These are phyloP conservation scores for Blastocystis sp. DNA, from an alignment of 352 stramenopile species.

Conservation along the genomic window DNA sequence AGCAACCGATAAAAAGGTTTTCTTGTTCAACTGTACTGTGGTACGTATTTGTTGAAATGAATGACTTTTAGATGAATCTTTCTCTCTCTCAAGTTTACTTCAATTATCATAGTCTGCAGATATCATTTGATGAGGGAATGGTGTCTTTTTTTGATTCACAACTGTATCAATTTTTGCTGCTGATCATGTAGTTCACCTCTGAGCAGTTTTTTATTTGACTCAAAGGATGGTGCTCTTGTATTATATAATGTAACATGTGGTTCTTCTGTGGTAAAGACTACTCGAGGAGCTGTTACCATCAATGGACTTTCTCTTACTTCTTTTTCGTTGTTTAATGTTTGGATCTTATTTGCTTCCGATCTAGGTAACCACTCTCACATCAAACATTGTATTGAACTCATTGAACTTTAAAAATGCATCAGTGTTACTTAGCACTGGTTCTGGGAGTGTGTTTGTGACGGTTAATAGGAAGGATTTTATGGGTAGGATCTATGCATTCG, in stretches of 20 bases:
- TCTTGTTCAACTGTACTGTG: too few species aligned
- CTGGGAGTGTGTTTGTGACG: neutral
- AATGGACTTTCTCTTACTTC: neutral
- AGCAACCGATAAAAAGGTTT: too few species aligned
- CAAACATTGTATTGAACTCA: neutral
- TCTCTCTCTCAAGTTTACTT: neutral
- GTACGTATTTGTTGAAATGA: too few species aligned
- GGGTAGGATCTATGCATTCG: neutral
- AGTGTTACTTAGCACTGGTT: neutral
- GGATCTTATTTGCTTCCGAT: neutral
- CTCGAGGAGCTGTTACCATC: neutral
- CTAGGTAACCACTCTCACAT: neutral
- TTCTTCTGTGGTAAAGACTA: neutral
- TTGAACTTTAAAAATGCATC: neutral
- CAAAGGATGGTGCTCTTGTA: neutral
- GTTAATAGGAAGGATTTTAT: neutral
- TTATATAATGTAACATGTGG: neutral
- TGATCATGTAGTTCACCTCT: neutral
- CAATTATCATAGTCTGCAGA: neutral
- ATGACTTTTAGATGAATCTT: too few species aligned
- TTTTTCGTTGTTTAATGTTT: neutral
- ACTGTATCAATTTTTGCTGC: neutral
- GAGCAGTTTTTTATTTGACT: neutral
- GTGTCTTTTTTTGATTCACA: neutral
- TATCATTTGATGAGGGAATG: neutral